Evolutionary conservation across 495 filamentous ascomycete species (phyloP), one percentile per base, ranked within the genome.

Genomic region (Daldinia loculata): DNA sequence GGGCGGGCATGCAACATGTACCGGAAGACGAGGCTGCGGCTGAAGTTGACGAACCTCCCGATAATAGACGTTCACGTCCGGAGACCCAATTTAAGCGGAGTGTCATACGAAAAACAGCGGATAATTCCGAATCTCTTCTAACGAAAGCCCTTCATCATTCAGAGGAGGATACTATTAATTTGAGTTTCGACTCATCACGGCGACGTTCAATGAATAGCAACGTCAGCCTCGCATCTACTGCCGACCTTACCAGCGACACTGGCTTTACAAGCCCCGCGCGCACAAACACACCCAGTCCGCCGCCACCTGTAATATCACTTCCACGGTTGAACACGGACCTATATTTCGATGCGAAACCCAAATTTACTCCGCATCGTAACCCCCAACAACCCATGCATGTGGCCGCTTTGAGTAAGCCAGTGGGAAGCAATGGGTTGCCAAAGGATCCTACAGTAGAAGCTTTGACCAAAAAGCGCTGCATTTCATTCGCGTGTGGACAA

Each of bases 211-310:
- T 90, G 52, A 90, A 89, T 74, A 93, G 91, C 80, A 94, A 89
- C 73, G 80, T 86, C 67, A 96, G 92, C 80, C 84, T 88, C 60
- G 82, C 91, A 53, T 97, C 94, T 14, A 94, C 92, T 2, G 90
- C 89, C 26, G 94, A 97, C 67, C 83, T 97, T 59, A 97, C 93
- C 29, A 97, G 93, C 79, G 95, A 97, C 75, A 95, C 91, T 41
- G 95, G 92, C 52, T 80, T 93, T 43, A 97, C 94, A n/a, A 96
- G 93, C 71, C 93, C 95, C 48, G 89, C 93, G n/a, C 83, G 93
- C 24, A 91, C 93, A 56, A 92, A 87, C 75, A 93, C 93, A 12
- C 93, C 95, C 6, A 99, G 95, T 76, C 95, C 95, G 9, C 93
- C 92, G 27, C 79, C 88, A 5, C 88, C 89, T 0, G 76, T 84